phyloP scores from a whole-genome alignment of 148 eudicot species.

The Rhododendron vialii region DNA sequence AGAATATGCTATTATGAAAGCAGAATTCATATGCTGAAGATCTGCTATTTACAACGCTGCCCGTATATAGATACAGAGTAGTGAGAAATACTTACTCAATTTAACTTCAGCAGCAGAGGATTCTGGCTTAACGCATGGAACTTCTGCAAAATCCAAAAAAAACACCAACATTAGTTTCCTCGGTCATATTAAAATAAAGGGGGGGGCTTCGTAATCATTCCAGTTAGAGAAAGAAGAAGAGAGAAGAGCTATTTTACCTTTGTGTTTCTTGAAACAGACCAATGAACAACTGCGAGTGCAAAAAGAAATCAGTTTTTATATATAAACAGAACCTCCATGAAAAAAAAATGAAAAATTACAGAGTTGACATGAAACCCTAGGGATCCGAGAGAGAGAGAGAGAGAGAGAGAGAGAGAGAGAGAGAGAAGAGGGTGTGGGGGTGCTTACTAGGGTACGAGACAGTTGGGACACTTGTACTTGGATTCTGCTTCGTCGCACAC shows the following conservation, averaged over 20 bases:
- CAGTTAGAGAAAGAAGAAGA: neutral
- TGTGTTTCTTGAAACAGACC: constrained; percentile 69
- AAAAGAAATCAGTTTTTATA: neutral
- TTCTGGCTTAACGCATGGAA: constrained; percentile 40
- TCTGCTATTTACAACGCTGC: neutral
- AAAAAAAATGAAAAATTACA: neutral
- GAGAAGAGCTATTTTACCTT: constrained; percentile 39
- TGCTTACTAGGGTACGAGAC: constrained; percentile 67
- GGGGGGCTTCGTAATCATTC: neutral
- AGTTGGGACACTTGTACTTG: constrained; percentile 76
- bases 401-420: neutral
- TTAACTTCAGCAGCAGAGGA: constrained; percentile 19
- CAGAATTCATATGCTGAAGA: neutral
- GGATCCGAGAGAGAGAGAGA: neutral
- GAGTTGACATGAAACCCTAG: neutral
- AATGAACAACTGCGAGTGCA: constrained; percentile 54
- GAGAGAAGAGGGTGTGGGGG: neutral
- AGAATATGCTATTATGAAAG: no score
- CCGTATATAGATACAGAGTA: neutral
- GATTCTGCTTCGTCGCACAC: constrained; percentile 70
- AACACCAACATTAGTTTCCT: neutral
- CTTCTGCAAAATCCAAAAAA: constrained; percentile 30
- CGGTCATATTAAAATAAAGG: neutral
- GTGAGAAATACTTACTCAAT: constrained; percentile 25
- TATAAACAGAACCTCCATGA: neutral